Base-by-base conservation (phyloP, 441 rosid species). In the Dalechampia spathulata region DNA sequence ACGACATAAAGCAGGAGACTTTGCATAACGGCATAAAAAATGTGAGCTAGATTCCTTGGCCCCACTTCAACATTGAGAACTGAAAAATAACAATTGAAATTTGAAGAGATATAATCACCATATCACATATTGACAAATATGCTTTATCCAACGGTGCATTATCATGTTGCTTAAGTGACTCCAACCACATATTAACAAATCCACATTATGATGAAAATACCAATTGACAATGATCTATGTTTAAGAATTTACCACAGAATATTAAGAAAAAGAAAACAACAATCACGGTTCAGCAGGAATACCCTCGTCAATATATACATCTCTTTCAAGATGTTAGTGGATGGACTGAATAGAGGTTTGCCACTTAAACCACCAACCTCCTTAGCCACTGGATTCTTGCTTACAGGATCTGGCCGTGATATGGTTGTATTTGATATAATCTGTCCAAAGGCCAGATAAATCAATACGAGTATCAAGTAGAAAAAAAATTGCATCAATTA, bases 321-420 rank as follows among this genome's bases (percentile, higher is more conserved):
- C 72, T 89, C 99, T 69, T 71, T 85, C 53, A 89, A 78, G 78
- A 85, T 67, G 56, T 74, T 71, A 38, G 83, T 89, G 47, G 99
- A 92, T 52, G 83, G 75, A 68, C 74, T 16, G 59, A 86, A 83
- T 22, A 92, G 85, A 62, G 96, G 98, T 68, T 78, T 81, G 59
- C 98, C 98, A 11, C 96, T 91, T 66, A 91, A 77, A 61, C 98
- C 98, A 64, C 98, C 98, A 51, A 86, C 2, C 76, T 88, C 98
- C 52, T 65, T 56, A 64, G 85, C 76, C 61, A 71, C 75, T 3
- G 85, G 84, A 45, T 72, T 63, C 46, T 74, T 66, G 49, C 66
- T 72, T 20, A 69, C 86, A 54, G 88, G 44, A 41, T 86, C 90
- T 57, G 96, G 94, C 70, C 99, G 87, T 22, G 90, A 85, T 57